Evolutionary conservation across 2,329 filamentous ascomycete genomes (phyloP), one percentile per base, ranked within the genome.

Genomic region (Pseudocercospora pini-densiflorae): DNA sequence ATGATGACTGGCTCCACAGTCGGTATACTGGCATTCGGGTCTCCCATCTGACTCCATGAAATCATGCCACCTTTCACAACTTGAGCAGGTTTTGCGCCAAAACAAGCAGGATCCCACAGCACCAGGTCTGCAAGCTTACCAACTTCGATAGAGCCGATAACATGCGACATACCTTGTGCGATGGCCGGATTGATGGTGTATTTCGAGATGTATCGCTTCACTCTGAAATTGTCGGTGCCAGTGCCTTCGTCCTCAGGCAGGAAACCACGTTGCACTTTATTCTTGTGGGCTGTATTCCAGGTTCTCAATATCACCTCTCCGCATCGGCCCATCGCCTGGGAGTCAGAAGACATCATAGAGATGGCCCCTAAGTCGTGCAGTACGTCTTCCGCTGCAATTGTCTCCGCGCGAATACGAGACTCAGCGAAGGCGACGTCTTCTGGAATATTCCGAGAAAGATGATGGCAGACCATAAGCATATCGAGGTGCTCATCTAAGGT

Each of bases 391-490:
- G 94, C 94, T 0, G 94, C 94, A 76, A 98, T 98, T 40, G 94
- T 98, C 82, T 98, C 94, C 70, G 93, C 92, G 65, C 94, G 91
- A 79, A 98, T 98, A 45, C 94, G 92, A 40, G 89, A 93, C 81
- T 98, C 94, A 57, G 94, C 94, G 75, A 98, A 98, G 1, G 94
- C 93, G 14, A 98, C 91, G 77, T 98, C 94, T 81, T 98, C 94
- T 65, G 94, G 92, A 66, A 97, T 97, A 79, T 97, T 90, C 79
- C 92, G 92, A 61, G 90, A 93, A 9, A 98, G 84, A 76, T 98
- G 94, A 79, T 98, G 94, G 83, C 94, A 98, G 43, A 97, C 93
- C 94, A 97, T 97, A 55, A 97, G 83, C 94, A 98, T 98, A 81
- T 98, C 94, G 14, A 97, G 87, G 80, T 98, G 94, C 80, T 98